These are phyloP conservation scores for Diaporthe caulivora DNA, from an alignment of 2,329 filamentous ascomycete genomes.

Conservation along the genomic window DNA sequence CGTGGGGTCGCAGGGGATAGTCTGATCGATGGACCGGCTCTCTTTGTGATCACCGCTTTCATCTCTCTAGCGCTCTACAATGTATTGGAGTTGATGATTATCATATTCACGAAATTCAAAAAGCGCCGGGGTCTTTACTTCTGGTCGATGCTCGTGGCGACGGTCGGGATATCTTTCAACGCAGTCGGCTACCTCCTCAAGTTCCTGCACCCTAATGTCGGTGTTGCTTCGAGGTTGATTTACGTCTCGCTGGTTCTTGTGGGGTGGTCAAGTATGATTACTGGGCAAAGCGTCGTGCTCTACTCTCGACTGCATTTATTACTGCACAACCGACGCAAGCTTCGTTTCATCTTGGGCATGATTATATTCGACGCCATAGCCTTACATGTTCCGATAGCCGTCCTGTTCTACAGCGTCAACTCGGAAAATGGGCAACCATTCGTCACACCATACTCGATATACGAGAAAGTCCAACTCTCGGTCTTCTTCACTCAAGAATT, in stretches of 20 bases:
- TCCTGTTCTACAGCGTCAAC: constrained; percentile 61
- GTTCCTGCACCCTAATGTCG: constrained; percentile 52
- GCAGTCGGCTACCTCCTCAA: constrained; percentile 55
- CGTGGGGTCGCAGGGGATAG: constrained; percentile 16
- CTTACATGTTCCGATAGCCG: constrained; percentile 62
- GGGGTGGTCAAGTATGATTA: constrained; percentile 68
- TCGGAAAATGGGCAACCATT: constrained; percentile 49
- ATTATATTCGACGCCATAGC: constrained; percentile 63
- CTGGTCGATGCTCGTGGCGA: constrained; percentile 37
- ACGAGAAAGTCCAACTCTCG: constrained; percentile 49
- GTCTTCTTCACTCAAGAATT: constrained; percentile 34
- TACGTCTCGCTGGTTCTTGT: constrained; percentile 54
- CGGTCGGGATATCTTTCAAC: constrained; percentile 42
- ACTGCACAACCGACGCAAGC: constrained; percentile 57
- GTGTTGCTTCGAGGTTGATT: constrained; percentile 44
- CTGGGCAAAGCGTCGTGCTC: constrained; percentile 67
- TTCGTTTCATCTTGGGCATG: constrained; percentile 62
- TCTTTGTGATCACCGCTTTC: constrained; percentile 37
- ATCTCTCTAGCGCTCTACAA: constrained; percentile 38
- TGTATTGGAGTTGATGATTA: constrained; percentile 34
- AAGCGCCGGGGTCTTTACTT: constrained; percentile 36
- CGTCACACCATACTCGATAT: constrained; percentile 51
- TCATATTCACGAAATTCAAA: constrained; percentile 38
- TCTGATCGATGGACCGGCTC: constrained; percentile 1
- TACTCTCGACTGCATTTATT: constrained; percentile 69